phyloP scores from a whole-genome alignment of 1,139 yeast genomes.

The Arxiozyma heterogenica region DNA sequence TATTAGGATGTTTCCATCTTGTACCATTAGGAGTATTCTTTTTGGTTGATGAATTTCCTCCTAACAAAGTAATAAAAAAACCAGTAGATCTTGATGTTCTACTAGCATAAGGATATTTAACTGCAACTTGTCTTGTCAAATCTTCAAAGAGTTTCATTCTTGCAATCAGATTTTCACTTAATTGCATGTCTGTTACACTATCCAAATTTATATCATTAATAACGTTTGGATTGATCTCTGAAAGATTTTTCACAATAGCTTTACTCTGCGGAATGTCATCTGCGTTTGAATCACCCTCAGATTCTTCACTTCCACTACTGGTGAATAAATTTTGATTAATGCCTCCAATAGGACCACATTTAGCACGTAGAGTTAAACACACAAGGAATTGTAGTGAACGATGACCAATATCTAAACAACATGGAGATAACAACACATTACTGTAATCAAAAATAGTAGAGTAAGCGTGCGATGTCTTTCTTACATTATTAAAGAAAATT shows the following conservation, averaged over 20 bases:
- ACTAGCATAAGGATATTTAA: conserved; percentile 48
- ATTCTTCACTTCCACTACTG: conserved; percentile 19
- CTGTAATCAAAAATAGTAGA: conserved; percentile 35
- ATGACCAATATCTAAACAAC: conserved; percentile 40
- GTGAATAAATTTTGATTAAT: conserved; percentile 24
- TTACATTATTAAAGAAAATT: conserved; percentile 30
- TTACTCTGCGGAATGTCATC: conserved; percentile 7
- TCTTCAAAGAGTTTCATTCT: conserved; percentile 34
- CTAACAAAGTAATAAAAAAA: conserved; percentile 35
- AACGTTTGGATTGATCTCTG: conserved; percentile 10
- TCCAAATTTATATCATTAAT: conserved; percentile 15
- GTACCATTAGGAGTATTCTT: conserved; percentile 3
- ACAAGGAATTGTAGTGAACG: conserved; percentile 44
- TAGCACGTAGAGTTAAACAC: conserved; percentile 40
- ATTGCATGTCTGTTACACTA: conserved; percentile 30
- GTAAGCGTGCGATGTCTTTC: conserved; percentile 15
- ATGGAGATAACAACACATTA: conserved; percentile 40
- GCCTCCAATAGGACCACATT: conserved; percentile 37
- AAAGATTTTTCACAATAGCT: conserved; percentile 2
- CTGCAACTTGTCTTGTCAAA: conserved; percentile 31
- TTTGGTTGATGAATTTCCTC: conserved; percentile 26
- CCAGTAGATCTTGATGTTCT: conserved; percentile 43
- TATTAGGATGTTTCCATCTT: conserved; percentile 21
- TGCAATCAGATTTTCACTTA: conserved; percentile 31
- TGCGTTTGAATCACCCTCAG: conserved; percentile 12